Conservation (phyloP, 73 alveolate genomes). For the Effrenium voratum region DNA sequence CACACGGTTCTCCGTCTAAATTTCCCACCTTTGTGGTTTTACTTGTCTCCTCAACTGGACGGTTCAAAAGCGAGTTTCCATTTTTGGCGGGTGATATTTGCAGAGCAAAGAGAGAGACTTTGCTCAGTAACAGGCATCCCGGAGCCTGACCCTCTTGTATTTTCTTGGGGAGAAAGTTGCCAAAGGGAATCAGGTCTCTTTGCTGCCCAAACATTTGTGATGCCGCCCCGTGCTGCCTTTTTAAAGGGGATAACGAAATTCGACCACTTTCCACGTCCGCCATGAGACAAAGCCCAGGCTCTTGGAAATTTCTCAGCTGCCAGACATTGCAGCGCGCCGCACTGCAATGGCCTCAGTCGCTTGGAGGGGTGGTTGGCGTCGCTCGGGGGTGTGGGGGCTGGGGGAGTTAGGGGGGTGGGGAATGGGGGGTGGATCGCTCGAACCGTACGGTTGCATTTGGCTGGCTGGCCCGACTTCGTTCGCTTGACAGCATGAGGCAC, state of each 20-base stretch:
- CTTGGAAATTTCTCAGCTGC: conserved; percentile 63
- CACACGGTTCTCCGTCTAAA: too few species aligned
- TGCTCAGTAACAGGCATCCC: too few species aligned
- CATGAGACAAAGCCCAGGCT: conserved; percentile 13
- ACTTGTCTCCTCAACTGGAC: too few species aligned
- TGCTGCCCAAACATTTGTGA: neutral
- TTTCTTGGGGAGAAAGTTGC: too few species aligned
- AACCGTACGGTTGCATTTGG: neutral
- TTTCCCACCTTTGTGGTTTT: too few species aligned
- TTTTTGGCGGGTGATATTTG: neutral
- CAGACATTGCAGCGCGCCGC: conserved; percentile 71
- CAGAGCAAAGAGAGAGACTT: neutral
- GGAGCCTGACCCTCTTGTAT: too few species aligned
- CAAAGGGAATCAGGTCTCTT: neutral
- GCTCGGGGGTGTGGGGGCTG: neutral
- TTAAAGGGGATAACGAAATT: too few species aligned
- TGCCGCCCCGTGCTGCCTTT: too few species aligned
- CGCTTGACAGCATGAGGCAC: too few species aligned
- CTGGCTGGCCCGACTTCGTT: too few species aligned
- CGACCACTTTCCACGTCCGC: too few species aligned
- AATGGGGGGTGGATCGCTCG: neutral
- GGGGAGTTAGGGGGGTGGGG: neutral
- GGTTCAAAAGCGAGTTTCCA: neutral
- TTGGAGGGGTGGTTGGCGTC: neutral
- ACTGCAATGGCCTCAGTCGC: neutral